Percentiles rank a stretch among this genome's conserved stretches.
Evolutionary conservation across 371 early-diverging fungal genomes (phyloP).

Genomic region (Haplosporangium sp.): DNA sequence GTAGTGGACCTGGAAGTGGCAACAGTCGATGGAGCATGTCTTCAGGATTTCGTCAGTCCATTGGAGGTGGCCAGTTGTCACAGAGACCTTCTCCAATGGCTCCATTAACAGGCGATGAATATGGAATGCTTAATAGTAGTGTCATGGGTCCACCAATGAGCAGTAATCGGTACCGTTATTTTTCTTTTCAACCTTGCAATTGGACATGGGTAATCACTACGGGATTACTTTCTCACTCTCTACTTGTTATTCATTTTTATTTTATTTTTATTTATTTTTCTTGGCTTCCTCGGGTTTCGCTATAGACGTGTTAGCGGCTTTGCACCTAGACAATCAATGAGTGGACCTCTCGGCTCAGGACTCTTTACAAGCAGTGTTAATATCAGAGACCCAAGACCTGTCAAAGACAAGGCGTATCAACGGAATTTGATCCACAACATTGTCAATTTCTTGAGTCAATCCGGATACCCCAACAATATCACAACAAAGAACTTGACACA

Average conservation of each 20-base stretch:
- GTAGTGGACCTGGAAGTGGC: conserved; percentile 23
- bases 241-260: not conserved
- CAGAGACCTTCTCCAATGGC: conserved; percentile 49
- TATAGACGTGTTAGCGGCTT: conserved; percentile 32
- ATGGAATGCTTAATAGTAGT: conserved; percentile 26
- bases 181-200: not conserved
- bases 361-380: conserved; percentile 20
- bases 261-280: not conserved
- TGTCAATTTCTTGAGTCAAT: conserved; percentile 76
- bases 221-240: not conserved
- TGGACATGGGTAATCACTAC: not conserved
- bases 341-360: conserved; percentile 14
- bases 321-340: conserved; percentile 33
- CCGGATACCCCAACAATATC: conserved; percentile 78
- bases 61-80: conserved; percentile 25
- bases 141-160: conserved; percentile 44
- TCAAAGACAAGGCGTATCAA: conserved; percentile 79
- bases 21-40: conserved; percentile 48
- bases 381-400: conserved; percentile 69
- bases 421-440: conserved; percentile 71
- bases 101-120: conserved; percentile 31
- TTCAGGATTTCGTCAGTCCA: conserved; percentile 34
- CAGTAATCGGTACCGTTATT: conserved; percentile 18
- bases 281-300: not conserved
- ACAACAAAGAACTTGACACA: conserved; percentile 72